Conservation (phyloP, 2,329 filamentous ascomycete species). For the Diaporthe eres region DNA sequence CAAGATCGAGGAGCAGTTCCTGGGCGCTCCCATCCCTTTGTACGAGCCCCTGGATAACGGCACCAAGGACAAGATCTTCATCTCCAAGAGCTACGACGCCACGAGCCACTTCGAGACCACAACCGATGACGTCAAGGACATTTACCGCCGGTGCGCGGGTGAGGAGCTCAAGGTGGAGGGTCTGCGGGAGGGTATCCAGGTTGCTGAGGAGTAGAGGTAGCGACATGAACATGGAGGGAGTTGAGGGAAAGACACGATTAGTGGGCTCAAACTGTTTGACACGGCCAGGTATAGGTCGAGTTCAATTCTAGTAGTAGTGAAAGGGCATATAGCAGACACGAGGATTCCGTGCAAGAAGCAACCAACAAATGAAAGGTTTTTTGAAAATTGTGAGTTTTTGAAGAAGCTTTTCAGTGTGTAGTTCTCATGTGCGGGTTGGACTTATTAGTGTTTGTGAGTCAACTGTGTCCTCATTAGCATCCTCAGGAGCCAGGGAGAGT, state of each 20-base stretch:
- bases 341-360: constrained; percentile 8
- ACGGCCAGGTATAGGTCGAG: constrained; percentile 17
- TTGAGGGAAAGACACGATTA: neutral
- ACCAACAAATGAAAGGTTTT: constrained; percentile 31
- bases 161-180: constrained; percentile 92
- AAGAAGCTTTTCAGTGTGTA: neutral
- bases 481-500: neutral
- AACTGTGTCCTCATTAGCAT: neutral
- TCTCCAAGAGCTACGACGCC: constrained; percentile 98
- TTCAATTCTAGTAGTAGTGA: constrained; percentile 22
- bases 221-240: neutral
- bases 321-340: constrained; percentile 14
- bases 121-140: constrained; percentile 92
- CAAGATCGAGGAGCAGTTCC: constrained; percentile 96
- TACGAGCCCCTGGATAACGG: constrained; percentile 92
- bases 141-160: constrained; percentile 87
- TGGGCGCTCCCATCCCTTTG: constrained; percentile 90
- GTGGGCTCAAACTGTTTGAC: constrained; percentile 21
- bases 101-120: constrained; percentile 97
- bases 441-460: neutral
- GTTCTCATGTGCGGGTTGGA: neutral
- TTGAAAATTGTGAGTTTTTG: neutral
- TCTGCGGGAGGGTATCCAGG: constrained; percentile 83
- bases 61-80: constrained; percentile 90
- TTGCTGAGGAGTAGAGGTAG: constrained; percentile 74